Percentiles rank a stretch among this genome's conserved stretches.
Evolutionary conservation across 2,329 filamentous ascomycete genomes (phyloP).

Genomic region (Fusarium cicatricum): DNA sequence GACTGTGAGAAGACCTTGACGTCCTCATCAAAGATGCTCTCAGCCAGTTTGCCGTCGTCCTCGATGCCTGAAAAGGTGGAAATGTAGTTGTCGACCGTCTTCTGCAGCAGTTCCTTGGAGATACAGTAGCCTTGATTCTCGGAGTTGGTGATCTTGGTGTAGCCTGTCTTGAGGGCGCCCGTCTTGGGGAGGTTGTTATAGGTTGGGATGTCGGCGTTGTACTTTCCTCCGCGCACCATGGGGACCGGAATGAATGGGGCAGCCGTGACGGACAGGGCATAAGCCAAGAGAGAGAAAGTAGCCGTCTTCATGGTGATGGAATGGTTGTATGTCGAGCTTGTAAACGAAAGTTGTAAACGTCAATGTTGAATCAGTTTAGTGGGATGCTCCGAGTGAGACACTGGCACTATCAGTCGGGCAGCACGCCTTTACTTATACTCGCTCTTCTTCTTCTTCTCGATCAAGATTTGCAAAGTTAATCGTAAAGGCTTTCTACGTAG

Average conservation of each 20-base stretch:
- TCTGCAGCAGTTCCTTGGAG: conserved; percentile 16
- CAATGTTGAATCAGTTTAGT: conserved; percentile 12
- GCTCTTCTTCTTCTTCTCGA: too few species aligned
- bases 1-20: conserved; percentile 33
- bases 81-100: conserved; percentile 33
- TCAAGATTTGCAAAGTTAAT: background rate
- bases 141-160: conserved; percentile 16
- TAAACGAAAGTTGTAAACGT: conserved; percentile 20
- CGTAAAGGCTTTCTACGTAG: background rate
- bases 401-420: background rate
- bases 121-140: conserved; percentile 4
- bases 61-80: conserved; percentile 30
- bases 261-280: conserved; percentile 22
- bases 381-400: conserved; percentile 11
- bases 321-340: conserved; percentile 4
- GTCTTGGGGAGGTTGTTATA: conserved; percentile 21
- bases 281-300: conserved; percentile 22
- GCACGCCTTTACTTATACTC: conserved; percentile 19
- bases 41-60: conserved; percentile 20
- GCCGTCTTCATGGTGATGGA: conserved; percentile 25
- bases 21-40: conserved; percentile 19
- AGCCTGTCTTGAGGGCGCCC: conserved; percentile 25
- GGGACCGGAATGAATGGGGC: conserved; percentile 11
- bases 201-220: conserved; percentile 3
- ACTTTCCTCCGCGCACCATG: too few species aligned